These are phyloP conservation scores for Fusarium sambucinum DNA, from an alignment of 2,329 filamentous ascomycete species.

Conservation along the genomic window DNA sequence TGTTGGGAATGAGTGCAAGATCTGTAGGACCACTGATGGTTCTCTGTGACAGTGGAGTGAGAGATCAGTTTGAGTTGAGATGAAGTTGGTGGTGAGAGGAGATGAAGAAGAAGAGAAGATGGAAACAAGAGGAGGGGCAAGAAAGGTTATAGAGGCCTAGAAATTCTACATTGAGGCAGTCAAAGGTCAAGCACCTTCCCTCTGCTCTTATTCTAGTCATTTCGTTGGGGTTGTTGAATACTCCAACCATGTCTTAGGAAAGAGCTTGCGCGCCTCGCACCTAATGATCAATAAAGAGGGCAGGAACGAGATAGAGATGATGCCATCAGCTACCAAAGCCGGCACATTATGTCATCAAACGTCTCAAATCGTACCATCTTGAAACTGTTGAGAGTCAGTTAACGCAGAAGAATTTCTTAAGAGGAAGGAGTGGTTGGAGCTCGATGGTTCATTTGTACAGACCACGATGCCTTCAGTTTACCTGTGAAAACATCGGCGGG, in stretches of 20 bases:
- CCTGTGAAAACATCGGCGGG: background rate
- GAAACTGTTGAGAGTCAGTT: background rate
- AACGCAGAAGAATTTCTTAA: background rate
- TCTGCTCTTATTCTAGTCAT: background rate
- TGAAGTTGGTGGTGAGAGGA: conserved; percentile 14
- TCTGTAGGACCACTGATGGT: background rate
- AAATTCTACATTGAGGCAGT: background rate
- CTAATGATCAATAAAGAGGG: background rate
- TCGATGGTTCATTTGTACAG: no score
- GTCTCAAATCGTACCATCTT: background rate
- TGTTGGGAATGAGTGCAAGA: background rate
- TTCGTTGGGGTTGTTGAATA: conserved; percentile 12
- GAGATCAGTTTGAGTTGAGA: background rate
- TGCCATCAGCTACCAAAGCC: background rate
- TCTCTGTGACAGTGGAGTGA: background rate
- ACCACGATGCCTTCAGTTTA: background rate
- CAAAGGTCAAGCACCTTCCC: background rate
- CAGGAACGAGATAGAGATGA: background rate
- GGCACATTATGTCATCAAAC: no score
- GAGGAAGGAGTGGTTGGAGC: background rate
- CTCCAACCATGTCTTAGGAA: conserved; percentile 6
- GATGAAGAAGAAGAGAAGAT: background rate
- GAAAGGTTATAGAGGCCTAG: background rate
- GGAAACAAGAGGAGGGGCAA: background rate
- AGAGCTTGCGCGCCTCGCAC: background rate